A percentile compares a stretch with the other conserved stretches of the same genome.
Evolutionary conservation across 805 yeast genomes (phyloP).

Genomic region (Spathaspora gorwiae): DNA sequence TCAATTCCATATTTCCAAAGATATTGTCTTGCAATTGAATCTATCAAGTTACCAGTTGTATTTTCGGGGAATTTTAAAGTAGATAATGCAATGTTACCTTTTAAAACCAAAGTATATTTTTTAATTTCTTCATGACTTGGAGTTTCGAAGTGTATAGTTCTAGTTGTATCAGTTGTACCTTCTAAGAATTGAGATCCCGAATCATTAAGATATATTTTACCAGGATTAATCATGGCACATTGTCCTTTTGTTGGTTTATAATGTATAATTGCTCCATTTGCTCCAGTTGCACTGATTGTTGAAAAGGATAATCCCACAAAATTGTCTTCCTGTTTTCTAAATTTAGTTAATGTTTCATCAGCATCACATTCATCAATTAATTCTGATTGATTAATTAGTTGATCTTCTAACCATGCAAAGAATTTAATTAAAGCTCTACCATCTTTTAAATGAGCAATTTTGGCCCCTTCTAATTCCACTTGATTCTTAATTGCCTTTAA

Average conservation of each 20-base stretch:
- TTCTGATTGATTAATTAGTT: conserved; percentile 38
- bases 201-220: conserved; percentile 50
- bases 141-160: conserved; percentile 51
- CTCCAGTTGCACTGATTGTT: conserved; percentile 71
- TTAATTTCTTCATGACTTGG: conserved; percentile 45
- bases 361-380: conserved; percentile 57
- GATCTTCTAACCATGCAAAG: conserved; percentile 57
- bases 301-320: conserved; percentile 66
- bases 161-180: conserved; percentile 62
- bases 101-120: conserved; percentile 54
- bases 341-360: conserved; percentile 41
- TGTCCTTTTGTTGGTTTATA: conserved; percentile 52
- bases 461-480: conserved; percentile 48
- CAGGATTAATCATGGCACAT: conserved; percentile 48
- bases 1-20: conserved; percentile 56
- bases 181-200: conserved; percentile 60
- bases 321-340: conserved; percentile 38
- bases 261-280: conserved; percentile 75
- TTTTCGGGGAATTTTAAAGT: conserved; percentile 50
- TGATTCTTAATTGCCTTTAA: conserved; percentile 51
- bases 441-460: conserved; percentile 51
- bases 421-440: conserved; percentile 51
- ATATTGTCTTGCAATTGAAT: conserved; percentile 53
- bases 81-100: conserved; percentile 51
- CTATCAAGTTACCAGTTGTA: conserved; percentile 51